Evolutionary conservation across 306 rosid species (phyloP), one percentile per base, ranked within the genome.

Genomic region (Alnus rubra): DNA sequence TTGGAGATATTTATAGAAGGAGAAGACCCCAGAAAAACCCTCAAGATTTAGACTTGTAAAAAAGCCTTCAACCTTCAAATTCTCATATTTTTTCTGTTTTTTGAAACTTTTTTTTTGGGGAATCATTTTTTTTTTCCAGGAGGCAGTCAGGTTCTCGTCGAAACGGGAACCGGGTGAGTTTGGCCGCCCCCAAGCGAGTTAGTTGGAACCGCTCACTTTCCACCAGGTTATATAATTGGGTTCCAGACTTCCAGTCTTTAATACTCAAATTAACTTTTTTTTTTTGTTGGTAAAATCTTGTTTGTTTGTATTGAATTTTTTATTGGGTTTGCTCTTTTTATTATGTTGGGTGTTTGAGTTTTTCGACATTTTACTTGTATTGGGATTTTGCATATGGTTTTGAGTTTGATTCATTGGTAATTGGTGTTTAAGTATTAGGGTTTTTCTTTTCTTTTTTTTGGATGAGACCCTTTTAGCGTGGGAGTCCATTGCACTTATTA

Each of bases 121-220:
- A 49, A 49, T 12, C 10, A 49, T 78, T 13, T 15, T 45, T 9
- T 70, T 50, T 12, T 79, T 55, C 48, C 83, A 92, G 97, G 67
- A 83, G 71, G 31, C 71, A 64, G 2, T 3, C 84, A 49, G 76
- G 80, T 76, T 56, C 80, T 3, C 59, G 37, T 59, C 77, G 77
- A 47, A 74, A 33, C 49, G 82, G 71, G 45, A 77, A 33, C 63
- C 87, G 97, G 71, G 82, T 59, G 39, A 91, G 94, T 82, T 79
- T 95, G 69, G 96, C 87, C 15, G 93, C 83, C 1, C 78, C 28
- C 67, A 90, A 90, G 72, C 82, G 97, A 79, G 87, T 90, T 71
- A 92, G 98, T 86, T 95, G 99, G 98, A 93, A 84, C 49, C 96
- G 98, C 23, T 77, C 91, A 44, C 98, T 95, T 55, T 95, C 98